Evolutionary conservation across 2,329 filamentous ascomycete species (phyloP).

Genomic region (Endothia cerciana): DNA sequence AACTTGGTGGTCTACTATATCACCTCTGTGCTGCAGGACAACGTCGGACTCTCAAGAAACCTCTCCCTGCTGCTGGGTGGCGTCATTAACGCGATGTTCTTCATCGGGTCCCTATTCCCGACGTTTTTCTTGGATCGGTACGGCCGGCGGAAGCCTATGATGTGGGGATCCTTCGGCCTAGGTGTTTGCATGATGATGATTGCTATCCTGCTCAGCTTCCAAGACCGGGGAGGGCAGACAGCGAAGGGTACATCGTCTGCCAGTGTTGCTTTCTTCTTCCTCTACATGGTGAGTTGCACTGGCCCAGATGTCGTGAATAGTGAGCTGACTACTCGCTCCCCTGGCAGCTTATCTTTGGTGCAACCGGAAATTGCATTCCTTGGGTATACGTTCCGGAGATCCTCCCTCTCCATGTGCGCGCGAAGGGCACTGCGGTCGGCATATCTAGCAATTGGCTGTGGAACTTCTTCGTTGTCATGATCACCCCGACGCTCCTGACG

Average conservation of each 20-base stretch:
- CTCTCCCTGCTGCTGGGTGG: slow-evolving; percentile 42
- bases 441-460: slow-evolving; percentile 43
- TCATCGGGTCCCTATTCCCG: slow-evolving; percentile 38
- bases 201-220: slow-evolving; percentile 38
- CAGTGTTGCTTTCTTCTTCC: slow-evolving; percentile 44
- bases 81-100: slow-evolving; percentile 44
- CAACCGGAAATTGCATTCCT: slow-evolving; percentile 40
- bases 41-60: slow-evolving; percentile 38
- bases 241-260: slow-evolving; percentile 33
- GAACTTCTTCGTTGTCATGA: slow-evolving; percentile 49
- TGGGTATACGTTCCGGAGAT: slow-evolving; percentile 45
- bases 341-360: slow-evolving; percentile 34
- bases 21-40: slow-evolving; percentile 38
- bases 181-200: slow-evolving; percentile 45
- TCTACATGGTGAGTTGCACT: slow-evolving; percentile 30
- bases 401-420: slow-evolving; percentile 39
- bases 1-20: slow-evolving; percentile 49
- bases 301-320: not conserved
- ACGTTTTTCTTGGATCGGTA: slow-evolving; percentile 29
- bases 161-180: slow-evolving; percentile 42
- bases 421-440: slow-evolving; percentile 40
- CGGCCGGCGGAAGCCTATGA: slow-evolving; percentile 48
- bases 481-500: slow-evolving; percentile 53
- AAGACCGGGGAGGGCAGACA: slow-evolving; percentile 23
- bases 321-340: not conserved